phyloP scores from a whole-genome alignment of 805 yeast species.

The Candida yuanshanica region DNA sequence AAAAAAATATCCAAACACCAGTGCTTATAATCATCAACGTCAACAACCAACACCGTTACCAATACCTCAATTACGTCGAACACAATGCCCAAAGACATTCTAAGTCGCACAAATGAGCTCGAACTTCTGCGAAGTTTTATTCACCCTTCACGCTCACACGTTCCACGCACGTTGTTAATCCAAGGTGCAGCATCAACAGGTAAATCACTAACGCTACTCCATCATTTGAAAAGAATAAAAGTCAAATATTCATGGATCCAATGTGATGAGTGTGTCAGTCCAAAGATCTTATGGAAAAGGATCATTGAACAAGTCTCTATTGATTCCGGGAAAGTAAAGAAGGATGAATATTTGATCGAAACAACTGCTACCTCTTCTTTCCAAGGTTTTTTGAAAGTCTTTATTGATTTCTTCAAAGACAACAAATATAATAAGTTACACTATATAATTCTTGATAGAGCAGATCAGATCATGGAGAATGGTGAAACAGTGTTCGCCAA shows the following conservation, averaged over 20 bases:
- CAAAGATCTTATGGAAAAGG: constrained; percentile 20
- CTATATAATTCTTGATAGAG: constrained; percentile 21
- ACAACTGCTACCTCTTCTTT: constrained; percentile 13
- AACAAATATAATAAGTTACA: constrained; percentile 11
- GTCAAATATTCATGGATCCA: constrained; percentile 16
- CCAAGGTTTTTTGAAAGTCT: constrained; percentile 16
- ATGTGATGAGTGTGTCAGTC: constrained; percentile 24
- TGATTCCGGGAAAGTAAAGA: constrained; percentile 9
- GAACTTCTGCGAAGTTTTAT: constrained; percentile 15
- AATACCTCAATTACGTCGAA: background rate
- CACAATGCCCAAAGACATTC: background rate
- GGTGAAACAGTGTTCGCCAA: constrained; percentile 10
- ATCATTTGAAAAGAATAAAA: constrained; percentile 5
- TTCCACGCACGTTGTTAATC: constrained; percentile 8
- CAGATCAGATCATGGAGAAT: constrained; percentile 22
- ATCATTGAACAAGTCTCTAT: constrained; percentile 7
- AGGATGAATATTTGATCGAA: constrained; percentile 7
- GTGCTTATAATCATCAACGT: too few relatives aligned
- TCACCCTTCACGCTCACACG: constrained; percentile 1
- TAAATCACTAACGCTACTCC: constrained; percentile 14
- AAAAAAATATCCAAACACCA: too few relatives aligned
- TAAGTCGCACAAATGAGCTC: constrained; percentile 1
- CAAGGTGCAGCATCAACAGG: constrained; percentile 23
- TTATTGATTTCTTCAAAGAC: constrained; percentile 10
- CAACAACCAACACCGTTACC: background rate